Evolutionary conservation across 2,329 filamentous ascomycete genomes (phyloP).

Genomic region (Calonectria hongkongensis): DNA sequence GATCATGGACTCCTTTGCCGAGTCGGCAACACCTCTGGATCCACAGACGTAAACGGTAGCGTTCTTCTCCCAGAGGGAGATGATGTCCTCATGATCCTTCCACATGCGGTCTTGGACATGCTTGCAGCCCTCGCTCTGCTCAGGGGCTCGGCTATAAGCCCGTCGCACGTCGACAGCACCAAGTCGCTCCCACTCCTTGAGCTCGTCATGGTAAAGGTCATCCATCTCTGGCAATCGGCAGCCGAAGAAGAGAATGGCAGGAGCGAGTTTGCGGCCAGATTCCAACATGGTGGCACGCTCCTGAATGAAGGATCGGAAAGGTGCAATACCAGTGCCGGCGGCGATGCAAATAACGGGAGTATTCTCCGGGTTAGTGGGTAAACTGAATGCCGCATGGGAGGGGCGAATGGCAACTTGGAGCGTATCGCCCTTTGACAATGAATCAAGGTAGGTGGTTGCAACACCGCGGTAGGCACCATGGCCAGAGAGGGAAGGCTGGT

Average conservation of each 20-base stretch:
- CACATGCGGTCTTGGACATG: constrained; percentile 65
- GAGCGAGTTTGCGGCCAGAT: constrained; percentile 71
- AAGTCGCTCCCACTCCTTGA: constrained; percentile 75
- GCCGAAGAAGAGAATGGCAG: constrained; percentile 78
- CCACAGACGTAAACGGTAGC: constrained; percentile 78
- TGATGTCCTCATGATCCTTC: constrained; percentile 58
- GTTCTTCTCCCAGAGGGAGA: constrained; percentile 61
- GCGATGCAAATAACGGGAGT: constrained; percentile 70
- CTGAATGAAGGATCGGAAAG: constrained; percentile 77
- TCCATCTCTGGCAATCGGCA: constrained; percentile 74
- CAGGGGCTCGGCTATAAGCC: constrained; percentile 67
- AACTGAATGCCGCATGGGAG: constrained; percentile 66
- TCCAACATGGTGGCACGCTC: constrained; percentile 72
- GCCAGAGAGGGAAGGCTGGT: constrained; percentile 70
- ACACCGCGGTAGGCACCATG: constrained; percentile 73
- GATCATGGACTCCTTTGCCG: constrained; percentile 57
- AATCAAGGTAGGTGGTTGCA: constrained; percentile 75
- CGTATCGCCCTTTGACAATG: constrained; percentile 64
- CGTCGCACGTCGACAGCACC: constrained; percentile 72
- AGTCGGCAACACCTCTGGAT: constrained; percentile 65
- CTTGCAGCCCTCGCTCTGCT: constrained; percentile 66
- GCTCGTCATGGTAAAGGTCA: constrained; percentile 71
- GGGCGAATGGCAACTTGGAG: constrained; percentile 69
- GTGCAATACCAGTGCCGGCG: constrained; percentile 74
- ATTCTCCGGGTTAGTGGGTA: constrained; percentile 64